A percentile compares a stretch with the other conserved stretches of the same genome.
Conservation (phyloP, 2,329 filamentous ascomycete genomes). For the Emergomyces orientalis region DNA sequence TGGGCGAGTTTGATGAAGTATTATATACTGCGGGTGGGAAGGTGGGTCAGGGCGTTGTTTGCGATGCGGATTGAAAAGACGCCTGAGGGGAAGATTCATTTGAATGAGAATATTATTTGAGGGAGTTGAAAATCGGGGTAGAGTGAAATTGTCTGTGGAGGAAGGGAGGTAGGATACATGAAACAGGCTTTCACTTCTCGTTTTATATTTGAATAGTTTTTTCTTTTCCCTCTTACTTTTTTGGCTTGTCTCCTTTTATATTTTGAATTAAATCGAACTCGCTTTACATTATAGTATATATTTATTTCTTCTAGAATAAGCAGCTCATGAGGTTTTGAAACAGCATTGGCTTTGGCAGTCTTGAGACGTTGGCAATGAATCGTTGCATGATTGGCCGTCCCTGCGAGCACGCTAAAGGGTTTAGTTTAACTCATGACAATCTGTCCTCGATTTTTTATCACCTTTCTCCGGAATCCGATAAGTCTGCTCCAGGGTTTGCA, state of each 20-base stretch:
- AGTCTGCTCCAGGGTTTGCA: not conserved
- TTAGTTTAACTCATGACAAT: not conserved
- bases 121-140: not conserved
- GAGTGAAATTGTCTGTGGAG: not conserved
- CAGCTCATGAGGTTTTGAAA: no score
- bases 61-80: constrained; percentile 11
- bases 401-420: not conserved
- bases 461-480: not conserved
- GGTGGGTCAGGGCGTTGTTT: constrained; percentile 13
- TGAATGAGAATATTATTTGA: constrained; percentile 12
- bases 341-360: no score
- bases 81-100: constrained; percentile 14
- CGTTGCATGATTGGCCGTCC: not conserved
- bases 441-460: not conserved
- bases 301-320: no score
- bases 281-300: not conserved
- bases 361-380: no score
- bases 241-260: no score
- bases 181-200: not conserved
- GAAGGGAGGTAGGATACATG: not conserved
- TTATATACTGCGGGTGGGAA: constrained; percentile 10
- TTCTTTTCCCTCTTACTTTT: not conserved
- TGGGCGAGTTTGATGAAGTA: constrained; percentile 12
- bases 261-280: not conserved
- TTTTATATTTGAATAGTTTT: no score